Evolutionary conservation across 768 basidiomycete genomes (phyloP).

Genomic region (Dioszegia crocea): DNA sequence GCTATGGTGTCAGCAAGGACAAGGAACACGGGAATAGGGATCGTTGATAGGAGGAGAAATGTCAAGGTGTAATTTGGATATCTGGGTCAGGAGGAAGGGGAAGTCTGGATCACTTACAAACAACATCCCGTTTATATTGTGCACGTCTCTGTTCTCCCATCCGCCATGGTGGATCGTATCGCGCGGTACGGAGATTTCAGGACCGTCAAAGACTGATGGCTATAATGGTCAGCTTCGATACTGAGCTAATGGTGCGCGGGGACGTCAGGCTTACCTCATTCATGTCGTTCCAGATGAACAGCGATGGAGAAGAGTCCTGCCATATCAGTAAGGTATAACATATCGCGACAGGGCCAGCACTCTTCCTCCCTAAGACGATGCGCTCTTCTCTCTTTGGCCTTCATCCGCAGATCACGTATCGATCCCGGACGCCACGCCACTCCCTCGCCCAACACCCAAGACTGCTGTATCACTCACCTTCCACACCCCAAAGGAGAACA

Average conservation of each 20-base stretch:
- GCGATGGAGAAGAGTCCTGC: conserved; percentile 63
- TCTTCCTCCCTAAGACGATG: too few relatives aligned
- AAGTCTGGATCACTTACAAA: too few relatives aligned
- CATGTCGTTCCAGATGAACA: conserved; percentile 99
- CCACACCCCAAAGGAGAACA: conserved; percentile 65
- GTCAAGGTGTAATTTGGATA: too few relatives aligned
- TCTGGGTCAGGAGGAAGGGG: too few relatives aligned
- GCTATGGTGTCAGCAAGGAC: conserved; percentile 53
- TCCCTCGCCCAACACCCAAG: background rate
- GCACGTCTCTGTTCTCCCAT: conserved; percentile 97
- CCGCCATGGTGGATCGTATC: conserved; percentile 81
- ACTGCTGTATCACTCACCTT: conserved; percentile 47
- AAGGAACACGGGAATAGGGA: background rate
- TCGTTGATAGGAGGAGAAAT: too few relatives aligned
- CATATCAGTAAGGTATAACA: too few relatives aligned
- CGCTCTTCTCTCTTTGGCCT: too few relatives aligned
- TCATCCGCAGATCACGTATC: too few relatives aligned
- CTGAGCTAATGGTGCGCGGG: too few relatives aligned
- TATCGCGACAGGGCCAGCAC: too few relatives aligned
- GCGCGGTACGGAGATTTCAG: conserved; percentile 80
- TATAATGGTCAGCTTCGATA: conserved; percentile 30
- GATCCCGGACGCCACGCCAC: too few relatives aligned
- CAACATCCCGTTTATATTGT: conserved; percentile 97
- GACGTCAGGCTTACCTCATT: conserved; percentile 68
- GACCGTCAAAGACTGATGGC: conserved; percentile 98